Evolutionary conservation across 441 rosid species (phyloP).

Genomic region (Eruca vesicaria): DNA sequence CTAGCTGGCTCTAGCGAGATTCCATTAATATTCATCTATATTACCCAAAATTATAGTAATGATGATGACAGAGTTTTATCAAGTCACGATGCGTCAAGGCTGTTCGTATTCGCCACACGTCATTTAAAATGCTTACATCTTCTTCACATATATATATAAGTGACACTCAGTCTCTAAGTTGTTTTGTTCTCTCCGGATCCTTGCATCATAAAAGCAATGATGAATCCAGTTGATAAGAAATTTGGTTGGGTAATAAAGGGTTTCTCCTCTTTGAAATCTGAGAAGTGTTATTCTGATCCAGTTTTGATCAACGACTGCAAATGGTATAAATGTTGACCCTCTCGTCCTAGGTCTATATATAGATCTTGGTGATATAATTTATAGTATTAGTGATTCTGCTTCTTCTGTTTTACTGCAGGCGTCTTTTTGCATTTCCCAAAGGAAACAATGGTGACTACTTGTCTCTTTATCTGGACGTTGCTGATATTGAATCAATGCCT

Average conservation of each 20-base stretch:
- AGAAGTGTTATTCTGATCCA: neutral
- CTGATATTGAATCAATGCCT: neutral
- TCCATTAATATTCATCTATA: neutral
- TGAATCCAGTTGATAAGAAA: neutral
- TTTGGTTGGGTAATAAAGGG: neutral
- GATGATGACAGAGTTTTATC: neutral
- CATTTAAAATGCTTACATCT: neutral
- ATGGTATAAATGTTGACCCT: slow-evolving; percentile 37
- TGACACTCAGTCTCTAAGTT: no score
- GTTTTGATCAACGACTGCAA: slow-evolving; percentile 22
- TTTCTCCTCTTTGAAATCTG: neutral
- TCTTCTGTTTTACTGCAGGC: neutral
- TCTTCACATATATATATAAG: neutral
- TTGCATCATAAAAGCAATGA: neutral
- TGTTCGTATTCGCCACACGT: neutral
- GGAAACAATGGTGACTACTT: neutral
- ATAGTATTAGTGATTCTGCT: neutral
- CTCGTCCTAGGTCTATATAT: neutral
- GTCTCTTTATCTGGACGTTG: neutral
- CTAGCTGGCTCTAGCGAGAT: neutral
- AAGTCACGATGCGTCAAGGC: neutral
- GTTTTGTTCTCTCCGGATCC: neutral
- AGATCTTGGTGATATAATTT: neutral
- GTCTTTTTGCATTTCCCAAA: neutral
- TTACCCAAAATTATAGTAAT: neutral